Percentiles rank a stretch among this genome's conserved stretches.
Conservation (phyloP, 345 rosid genomes). For the Reutealis trisperma region DNA sequence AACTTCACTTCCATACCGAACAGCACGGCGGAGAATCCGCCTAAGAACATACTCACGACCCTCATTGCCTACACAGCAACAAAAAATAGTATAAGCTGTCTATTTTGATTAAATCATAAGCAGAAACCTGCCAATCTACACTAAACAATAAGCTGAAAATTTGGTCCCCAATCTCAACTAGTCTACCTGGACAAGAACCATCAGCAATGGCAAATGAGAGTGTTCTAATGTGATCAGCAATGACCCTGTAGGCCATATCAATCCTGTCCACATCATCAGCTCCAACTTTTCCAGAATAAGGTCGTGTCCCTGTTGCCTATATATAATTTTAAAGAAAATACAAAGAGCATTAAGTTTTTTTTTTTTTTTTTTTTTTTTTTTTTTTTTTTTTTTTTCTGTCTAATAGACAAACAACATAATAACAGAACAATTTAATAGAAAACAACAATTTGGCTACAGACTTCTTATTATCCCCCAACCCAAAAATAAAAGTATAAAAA, state of each 20-base stretch:
- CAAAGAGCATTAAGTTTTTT: background rate
- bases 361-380: background rate
- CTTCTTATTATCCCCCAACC: background rate
- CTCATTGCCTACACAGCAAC: constrained; percentile 67
- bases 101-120: background rate
- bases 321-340: background rate
- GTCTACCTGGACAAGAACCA: constrained; percentile 94
- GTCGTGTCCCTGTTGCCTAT: constrained; percentile 83
- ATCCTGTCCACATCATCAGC: constrained; percentile 68
- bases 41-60: constrained; percentile 96
- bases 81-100: background rate
- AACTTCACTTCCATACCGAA: constrained; percentile 89
- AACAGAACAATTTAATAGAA: background rate
- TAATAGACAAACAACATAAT: background rate
- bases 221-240: constrained; percentile 95
- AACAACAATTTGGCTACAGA: too few species aligned
- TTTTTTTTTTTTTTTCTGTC: background rate
- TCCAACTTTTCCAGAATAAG: constrained; percentile 94
- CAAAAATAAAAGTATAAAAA: too few species aligned
- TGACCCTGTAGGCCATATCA: constrained; percentile 99
- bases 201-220: constrained; percentile 96
- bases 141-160: background rate
- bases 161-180: background rate
- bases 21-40: constrained; percentile 97
- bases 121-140: background rate